Conservation (phyloP, 441 rosid genomes). For the Sinapis alba region DNA sequence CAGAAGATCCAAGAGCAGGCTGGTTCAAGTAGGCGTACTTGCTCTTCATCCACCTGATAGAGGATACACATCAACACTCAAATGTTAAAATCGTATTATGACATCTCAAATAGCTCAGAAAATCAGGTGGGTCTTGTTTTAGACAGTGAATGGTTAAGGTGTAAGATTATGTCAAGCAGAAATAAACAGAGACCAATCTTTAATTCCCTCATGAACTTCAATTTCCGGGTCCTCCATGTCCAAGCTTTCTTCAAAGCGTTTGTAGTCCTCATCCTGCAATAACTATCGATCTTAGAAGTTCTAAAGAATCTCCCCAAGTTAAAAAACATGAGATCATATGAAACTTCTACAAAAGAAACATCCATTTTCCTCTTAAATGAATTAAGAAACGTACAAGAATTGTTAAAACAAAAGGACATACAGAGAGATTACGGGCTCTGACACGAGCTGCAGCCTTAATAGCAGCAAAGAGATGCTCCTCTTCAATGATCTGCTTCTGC, state of each 20-base stretch:
- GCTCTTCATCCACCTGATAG: slow-evolving; percentile 86
- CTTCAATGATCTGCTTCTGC: slow-evolving; percentile 65
- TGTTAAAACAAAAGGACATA: slow-evolving; percentile 36
- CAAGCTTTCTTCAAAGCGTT: slow-evolving; percentile 60
- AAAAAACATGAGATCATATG: background rate
- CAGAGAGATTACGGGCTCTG: slow-evolving; percentile 70
- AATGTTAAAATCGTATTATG: slow-evolving; percentile 4
- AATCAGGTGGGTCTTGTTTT: slow-evolving; percentile 7
- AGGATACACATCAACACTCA: background rate
- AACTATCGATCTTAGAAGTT: background rate
- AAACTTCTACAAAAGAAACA: background rate
- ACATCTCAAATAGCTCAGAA: slow-evolving; percentile 1
- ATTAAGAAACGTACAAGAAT: slow-evolving; percentile 3
- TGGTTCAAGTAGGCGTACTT: slow-evolving; percentile 89
- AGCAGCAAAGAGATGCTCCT: slow-evolving; percentile 80
- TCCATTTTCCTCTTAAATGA: background rate
- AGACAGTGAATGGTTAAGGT: background rate
- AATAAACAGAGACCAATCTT: slow-evolving; percentile 62
- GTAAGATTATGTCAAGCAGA: background rate
- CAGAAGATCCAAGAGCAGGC: slow-evolving; percentile 56
- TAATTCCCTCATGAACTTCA: slow-evolving; percentile 68
- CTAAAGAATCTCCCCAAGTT: background rate
- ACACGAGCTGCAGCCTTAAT: slow-evolving; percentile 59
- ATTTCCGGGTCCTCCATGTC: slow-evolving; percentile 40
- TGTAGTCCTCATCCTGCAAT: slow-evolving; percentile 61